Conservation (phyloP, 805 yeast species). For the Myxozyma neotropica region DNA sequence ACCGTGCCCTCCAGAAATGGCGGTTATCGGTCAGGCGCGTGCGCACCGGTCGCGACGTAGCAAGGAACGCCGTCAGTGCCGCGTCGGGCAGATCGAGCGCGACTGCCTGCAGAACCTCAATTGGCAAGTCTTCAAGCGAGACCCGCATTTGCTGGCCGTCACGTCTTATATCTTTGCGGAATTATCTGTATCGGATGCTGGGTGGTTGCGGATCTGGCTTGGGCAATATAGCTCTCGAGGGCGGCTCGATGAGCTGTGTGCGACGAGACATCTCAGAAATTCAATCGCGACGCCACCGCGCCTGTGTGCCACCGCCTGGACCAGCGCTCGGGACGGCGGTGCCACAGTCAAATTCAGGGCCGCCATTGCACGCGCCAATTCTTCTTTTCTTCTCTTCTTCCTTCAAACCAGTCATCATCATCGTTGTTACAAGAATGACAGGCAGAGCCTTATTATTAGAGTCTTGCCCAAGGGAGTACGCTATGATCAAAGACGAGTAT, state of each 20-base stretch:
- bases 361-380: too few species aligned
- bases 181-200: too few species aligned
- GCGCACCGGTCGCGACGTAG: constrained; percentile 9
- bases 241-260: neutral
- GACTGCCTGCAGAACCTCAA: constrained; percentile 25
- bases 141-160: constrained; percentile 2
- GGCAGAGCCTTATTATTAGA: too few species aligned
- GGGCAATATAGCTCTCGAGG: neutral
- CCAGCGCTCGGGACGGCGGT: constrained; percentile 8
- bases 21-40: constrained; percentile 7
- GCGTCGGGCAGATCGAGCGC: constrained; percentile 23
- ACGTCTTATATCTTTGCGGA: neutral
- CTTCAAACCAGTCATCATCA: too few species aligned
- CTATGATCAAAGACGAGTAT: too few species aligned
- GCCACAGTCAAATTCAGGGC: neutral
- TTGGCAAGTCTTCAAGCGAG: constrained; percentile 19
- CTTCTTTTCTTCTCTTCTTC: too few species aligned
- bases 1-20: constrained; percentile 26
- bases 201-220: neutral
- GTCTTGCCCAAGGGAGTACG: too few species aligned
- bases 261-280: neutral
- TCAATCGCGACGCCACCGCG: neutral
- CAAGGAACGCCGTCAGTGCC: constrained; percentile 6
- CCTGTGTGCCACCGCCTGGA: constrained; percentile 1
- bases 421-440: too few species aligned